These are phyloP conservation scores for Saposhnikovia divaricata DNA, from an alignment of 129 eudicot genomes.

Conservation along the genomic window DNA sequence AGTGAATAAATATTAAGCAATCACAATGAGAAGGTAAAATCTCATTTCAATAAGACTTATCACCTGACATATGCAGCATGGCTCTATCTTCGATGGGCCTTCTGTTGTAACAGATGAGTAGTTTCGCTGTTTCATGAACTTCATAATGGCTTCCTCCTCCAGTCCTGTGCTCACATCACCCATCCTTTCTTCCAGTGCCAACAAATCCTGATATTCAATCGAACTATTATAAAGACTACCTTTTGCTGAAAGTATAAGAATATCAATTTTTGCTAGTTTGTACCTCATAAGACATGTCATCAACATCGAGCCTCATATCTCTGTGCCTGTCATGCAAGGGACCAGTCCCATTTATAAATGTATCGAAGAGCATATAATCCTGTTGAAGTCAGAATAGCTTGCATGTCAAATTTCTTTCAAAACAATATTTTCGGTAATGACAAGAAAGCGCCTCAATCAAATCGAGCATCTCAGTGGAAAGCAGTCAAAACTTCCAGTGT, in stretches of 20 bases:
- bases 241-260: neutral
- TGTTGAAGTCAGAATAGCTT: slow-evolving; percentile 15
- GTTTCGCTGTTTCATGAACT: slow-evolving; percentile 44
- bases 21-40: neutral
- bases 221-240: neutral
- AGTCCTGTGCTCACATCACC: slow-evolving; percentile 71
- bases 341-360: slow-evolving; percentile 56
- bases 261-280: neutral
- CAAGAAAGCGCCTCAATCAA: neutral
- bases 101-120: slow-evolving; percentile 27
- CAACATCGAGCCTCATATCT: slow-evolving; percentile 88
- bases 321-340: slow-evolving; percentile 76
- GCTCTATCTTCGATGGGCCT: slow-evolving; percentile 30
- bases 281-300: slow-evolving; percentile 90
- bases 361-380: slow-evolving; percentile 62
- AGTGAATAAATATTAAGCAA: neutral
- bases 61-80: slow-evolving; percentile 72
- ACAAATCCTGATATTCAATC: slow-evolving; percentile 41
- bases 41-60: neutral
- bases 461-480: neutral
- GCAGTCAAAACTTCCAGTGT: neutral
- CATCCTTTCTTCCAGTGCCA: slow-evolving; percentile 77
- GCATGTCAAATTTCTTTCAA: neutral
- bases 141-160: slow-evolving; percentile 47
- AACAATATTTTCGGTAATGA: neutral